Evolutionary conservation across 73 alveolate species (phyloP), one percentile per base, ranked within the genome.

Genomic region (Durusdinium trenchii): DNA sequence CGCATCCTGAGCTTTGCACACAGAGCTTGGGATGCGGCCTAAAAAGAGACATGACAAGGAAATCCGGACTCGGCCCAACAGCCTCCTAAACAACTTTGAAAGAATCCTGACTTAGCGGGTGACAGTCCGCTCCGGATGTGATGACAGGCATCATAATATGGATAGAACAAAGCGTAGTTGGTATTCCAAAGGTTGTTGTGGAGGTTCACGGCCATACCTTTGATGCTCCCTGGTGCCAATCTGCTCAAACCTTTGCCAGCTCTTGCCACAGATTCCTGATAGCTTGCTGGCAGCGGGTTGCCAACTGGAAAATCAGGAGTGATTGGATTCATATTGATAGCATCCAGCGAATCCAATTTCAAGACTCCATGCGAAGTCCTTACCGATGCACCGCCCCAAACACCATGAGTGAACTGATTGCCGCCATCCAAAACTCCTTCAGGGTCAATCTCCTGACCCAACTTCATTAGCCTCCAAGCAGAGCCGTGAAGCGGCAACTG

Each of bases 111-210:
- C n/a, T n/a, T n/a, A n/a, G n/a, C n/a, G n/a, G n/a, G n/a, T n/a
- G n/a, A n/a, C n/a, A n/a, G n/a, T n/a, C n/a, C n/a, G n/a, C n/a
- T n/a, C n/a, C n/a, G n/a, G n/a, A n/a, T n/a, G n/a, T n/a, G n/a
- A n/a, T n/a, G n/a, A n/a, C n/a, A n/a, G n/a, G n/a, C n/a, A 35
- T 83, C 93, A 14, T 50, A 83, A 73, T 83, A 83, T 48, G 93
- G 93, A 51, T 83, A 83, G 93, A 50, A 83, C 95, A 91, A 38
- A 3, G 98, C 78, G 47, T 91, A 91, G 98, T 91, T 91, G 87
- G 98, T 91, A 60, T 91, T 91, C 98, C 98, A 91, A 36, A 91
- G 60, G 46, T 91, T 91, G 98, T 91, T 91, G 98, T 91, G 98
- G 35, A 91, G 89, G 90, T 91, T 91, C 78, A 73, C 98, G 26